Evolutionary conservation across 192 early-diverging fungal genomes (phyloP).

Genomic region (Lunasporangiospora selenospora): DNA sequence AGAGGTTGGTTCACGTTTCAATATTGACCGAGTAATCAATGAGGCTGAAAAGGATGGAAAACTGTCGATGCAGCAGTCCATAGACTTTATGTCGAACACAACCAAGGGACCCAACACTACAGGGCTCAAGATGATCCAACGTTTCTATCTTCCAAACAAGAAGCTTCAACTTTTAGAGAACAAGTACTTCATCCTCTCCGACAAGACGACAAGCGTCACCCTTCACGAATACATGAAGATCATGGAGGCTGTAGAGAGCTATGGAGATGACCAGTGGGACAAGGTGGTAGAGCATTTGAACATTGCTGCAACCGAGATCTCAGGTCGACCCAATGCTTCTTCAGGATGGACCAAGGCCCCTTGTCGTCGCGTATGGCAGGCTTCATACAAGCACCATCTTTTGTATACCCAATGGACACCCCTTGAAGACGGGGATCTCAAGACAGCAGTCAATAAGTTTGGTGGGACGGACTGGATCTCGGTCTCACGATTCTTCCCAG

Average conservation of each 20-base stretch:
- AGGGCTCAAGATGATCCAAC: slow-evolving; percentile 22
- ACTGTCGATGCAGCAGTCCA: not conserved
- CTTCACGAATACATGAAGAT: slow-evolving; percentile 36
- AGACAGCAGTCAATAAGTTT: slow-evolving; percentile 3
- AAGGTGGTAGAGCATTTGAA: slow-evolving; percentile 22
- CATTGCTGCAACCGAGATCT: no score
- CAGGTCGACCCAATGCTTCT: no score
- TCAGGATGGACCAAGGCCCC: slow-evolving; percentile 37
- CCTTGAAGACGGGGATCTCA: slow-evolving; percentile 26
- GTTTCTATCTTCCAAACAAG: slow-evolving; percentile 20
- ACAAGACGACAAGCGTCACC: slow-evolving; percentile 27
- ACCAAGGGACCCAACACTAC: not conserved
- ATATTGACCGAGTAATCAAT: no score
- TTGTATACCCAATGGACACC: slow-evolving; percentile 27
- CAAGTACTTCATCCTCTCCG: slow-evolving; percentile 38
- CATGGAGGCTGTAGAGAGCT: slow-evolving; percentile 33
- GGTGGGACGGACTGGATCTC: slow-evolving; percentile 15
- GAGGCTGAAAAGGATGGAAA: no score
- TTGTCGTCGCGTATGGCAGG: slow-evolving; percentile 41
- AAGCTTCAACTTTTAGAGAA: slow-evolving; percentile 2
- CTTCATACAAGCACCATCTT: slow-evolving; percentile 34
- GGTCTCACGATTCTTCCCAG: slow-evolving; percentile 35
- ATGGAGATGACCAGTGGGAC: slow-evolving; percentile 36
- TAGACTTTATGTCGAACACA: no score
- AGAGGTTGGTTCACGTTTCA: slow-evolving; percentile 21